phyloP scores from a whole-genome alignment of 768 basidiomycete genomes.

The Suillus clintonianus region DNA sequence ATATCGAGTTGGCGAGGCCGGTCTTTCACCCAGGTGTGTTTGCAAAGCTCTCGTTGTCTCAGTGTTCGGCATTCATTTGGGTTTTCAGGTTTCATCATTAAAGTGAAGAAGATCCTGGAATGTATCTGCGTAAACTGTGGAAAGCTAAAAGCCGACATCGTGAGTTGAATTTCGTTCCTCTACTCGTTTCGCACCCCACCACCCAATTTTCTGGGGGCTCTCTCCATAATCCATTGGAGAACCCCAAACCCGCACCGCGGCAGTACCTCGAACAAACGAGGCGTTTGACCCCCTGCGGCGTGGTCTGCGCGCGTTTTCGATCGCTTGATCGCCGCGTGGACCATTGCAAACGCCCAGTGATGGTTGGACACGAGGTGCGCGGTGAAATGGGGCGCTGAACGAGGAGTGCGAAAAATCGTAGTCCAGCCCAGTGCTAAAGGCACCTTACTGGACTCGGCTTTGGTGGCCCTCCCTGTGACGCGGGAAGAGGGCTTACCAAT shows the following conservation, averaged over 20 bases:
- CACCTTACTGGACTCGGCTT: constrained; percentile 22
- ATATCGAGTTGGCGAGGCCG: constrained; percentile 95
- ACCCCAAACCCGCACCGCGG: constrained; percentile 92
- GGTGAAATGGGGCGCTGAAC: constrained; percentile 99
- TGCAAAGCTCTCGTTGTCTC: neutral
- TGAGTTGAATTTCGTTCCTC: constrained; percentile 82
- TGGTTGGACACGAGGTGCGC: constrained; percentile 87
- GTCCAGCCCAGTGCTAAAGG: constrained; percentile 25
- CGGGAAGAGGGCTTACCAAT: constrained; percentile 53
- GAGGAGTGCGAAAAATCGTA: constrained; percentile 78
- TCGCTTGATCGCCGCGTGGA: constrained; percentile 91
- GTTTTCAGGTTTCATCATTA: constrained; percentile 83
- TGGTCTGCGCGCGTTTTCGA: constrained; percentile 84
- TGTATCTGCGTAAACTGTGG: constrained; percentile 99
- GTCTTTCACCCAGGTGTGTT: constrained; percentile 92
- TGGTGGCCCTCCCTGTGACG: constrained; percentile 68
- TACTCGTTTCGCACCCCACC: constrained; percentile 91
- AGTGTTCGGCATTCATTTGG: constrained; percentile 7
- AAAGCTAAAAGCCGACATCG: constrained; percentile 94
- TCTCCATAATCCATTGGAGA: constrained; percentile 86
- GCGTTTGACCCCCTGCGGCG: constrained; percentile 80
- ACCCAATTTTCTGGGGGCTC: constrained; percentile 99
- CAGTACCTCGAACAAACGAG: constrained; percentile 73
- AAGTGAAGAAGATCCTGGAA: constrained; percentile 99
- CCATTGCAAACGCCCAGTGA: constrained; percentile 65